phyloP scores from a whole-genome alignment of 2,329 filamentous ascomycete species.

The Exophiala dermatitidis region DNA sequence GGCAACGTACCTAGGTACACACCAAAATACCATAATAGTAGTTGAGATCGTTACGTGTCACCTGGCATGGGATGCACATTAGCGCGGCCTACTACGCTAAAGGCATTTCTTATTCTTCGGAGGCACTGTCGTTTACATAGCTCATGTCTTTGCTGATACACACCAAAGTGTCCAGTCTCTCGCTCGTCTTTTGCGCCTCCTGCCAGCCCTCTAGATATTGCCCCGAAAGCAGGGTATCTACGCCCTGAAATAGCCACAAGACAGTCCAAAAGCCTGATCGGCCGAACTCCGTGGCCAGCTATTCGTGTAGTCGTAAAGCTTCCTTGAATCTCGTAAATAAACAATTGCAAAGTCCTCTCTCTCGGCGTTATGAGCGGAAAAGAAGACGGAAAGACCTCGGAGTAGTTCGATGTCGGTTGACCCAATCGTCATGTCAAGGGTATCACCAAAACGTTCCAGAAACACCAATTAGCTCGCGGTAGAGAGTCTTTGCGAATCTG shows the following conservation, averaged over 20 bases:
- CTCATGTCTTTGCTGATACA: conserved; percentile 14
- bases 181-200: conserved; percentile 10
- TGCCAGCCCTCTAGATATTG: conserved; percentile 13
- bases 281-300: conserved; percentile 8
- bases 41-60: too few species aligned
- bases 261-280: conserved; percentile 6
- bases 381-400: background rate
- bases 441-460: conserved; percentile 1
- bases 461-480: background rate
- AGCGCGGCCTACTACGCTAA: too few species aligned
- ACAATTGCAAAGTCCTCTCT: background rate
- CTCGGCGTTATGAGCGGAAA: background rate
- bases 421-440: background rate
- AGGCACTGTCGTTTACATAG: conserved; percentile 11
- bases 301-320: conserved; percentile 13
- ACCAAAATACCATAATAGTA: too few species aligned
- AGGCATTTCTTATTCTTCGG: conserved; percentile 2
- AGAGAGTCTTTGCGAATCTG: background rate
- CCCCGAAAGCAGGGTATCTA: conserved; percentile 3
- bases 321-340: conserved; percentile 11
- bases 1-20: too few species aligned
- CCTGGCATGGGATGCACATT: too few species aligned
- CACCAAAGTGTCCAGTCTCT: conserved; percentile 5
- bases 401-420: background rate
- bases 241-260: conserved; percentile 6